These are phyloP conservation scores for Nitzschia sp. DNA, from an alignment of 108 stramenopile species.

Conservation along the genomic window DNA sequence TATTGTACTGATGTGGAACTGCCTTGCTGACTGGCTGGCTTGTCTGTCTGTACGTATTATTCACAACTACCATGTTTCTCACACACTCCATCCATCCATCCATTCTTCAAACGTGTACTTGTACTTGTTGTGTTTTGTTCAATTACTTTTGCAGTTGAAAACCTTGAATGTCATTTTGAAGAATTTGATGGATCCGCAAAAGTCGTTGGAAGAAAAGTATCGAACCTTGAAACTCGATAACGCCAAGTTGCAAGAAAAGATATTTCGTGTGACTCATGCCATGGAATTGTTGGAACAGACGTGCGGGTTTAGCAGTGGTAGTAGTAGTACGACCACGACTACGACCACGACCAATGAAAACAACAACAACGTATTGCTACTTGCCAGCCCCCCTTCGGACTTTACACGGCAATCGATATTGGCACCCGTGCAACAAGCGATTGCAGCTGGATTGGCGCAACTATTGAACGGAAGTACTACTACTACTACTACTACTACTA, in stretches of 20 bases:
- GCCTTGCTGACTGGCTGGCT: not conserved
- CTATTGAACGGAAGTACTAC: not conserved
- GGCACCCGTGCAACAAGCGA: not conserved
- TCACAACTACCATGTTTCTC: no score
- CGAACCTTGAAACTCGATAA: conserved; percentile 56
- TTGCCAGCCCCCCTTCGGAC: not conserved
- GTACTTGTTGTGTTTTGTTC: not conserved
- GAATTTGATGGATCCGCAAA: conserved; percentile 61
- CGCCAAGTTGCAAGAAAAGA: conserved; percentile 40
- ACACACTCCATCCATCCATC: not conserved
- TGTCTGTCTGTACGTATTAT: no score
- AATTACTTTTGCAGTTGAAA: conserved; percentile 43
- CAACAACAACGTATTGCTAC: not conserved
- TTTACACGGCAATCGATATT: not conserved
- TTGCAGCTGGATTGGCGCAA: not conserved
- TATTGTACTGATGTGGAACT: not conserved
- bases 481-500: not conserved
- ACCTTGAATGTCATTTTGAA: conserved; percentile 56
- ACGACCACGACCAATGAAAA: not conserved
- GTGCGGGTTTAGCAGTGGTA: conserved; percentile 31
- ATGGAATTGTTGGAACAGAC: conserved; percentile 35
- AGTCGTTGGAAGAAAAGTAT: conserved; percentile 53
- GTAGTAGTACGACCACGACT: not conserved
- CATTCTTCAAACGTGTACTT: no score
- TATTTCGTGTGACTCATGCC: conserved; percentile 14